Conservation (phyloP, 352 stramenopile species). For the Phytophthora rubi region DNA sequence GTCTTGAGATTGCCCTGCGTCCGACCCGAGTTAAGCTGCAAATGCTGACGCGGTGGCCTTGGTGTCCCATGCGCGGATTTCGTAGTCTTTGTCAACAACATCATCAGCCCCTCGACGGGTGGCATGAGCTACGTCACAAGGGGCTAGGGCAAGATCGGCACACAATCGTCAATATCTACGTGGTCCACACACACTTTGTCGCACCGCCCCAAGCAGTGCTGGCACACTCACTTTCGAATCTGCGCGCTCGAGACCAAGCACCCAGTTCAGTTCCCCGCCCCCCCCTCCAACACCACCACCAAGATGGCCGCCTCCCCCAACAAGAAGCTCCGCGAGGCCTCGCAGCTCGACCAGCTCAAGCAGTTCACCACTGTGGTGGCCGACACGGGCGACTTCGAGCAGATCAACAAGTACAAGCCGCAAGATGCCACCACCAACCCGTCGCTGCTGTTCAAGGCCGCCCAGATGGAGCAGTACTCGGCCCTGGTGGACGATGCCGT, state of each 20-base stretch:
- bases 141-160: slow-evolving; percentile 2
- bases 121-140: background rate
- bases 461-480: slow-evolving; percentile 95
- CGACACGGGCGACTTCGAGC: slow-evolving; percentile 97
- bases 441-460: slow-evolving; percentile 98
- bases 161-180: slow-evolving; percentile 26
- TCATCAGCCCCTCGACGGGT: slow-evolving; percentile 1
- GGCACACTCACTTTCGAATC: slow-evolving; percentile 80
- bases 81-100: slow-evolving; percentile 34
- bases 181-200: slow-evolving; percentile 33
- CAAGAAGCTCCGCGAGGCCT: slow-evolving; percentile 80
- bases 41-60: slow-evolving; percentile 3
- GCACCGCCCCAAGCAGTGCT: slow-evolving; percentile 4
- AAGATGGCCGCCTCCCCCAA: slow-evolving; percentile 65
- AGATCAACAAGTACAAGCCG: slow-evolving; percentile 92
- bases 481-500: slow-evolving; percentile 97
- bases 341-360: slow-evolving; percentile 96
- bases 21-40: background rate
- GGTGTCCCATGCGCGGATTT: slow-evolving; percentile 27
- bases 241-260: slow-evolving; percentile 50
- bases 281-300: background rate
- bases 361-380: slow-evolving; percentile 97
- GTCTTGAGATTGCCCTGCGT: background rate
- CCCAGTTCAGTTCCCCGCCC: slow-evolving; percentile 2
- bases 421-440: slow-evolving; percentile 99